Conservation (phyloP, 108 stramenopile species). For the Skeletonema menzelii region DNA sequence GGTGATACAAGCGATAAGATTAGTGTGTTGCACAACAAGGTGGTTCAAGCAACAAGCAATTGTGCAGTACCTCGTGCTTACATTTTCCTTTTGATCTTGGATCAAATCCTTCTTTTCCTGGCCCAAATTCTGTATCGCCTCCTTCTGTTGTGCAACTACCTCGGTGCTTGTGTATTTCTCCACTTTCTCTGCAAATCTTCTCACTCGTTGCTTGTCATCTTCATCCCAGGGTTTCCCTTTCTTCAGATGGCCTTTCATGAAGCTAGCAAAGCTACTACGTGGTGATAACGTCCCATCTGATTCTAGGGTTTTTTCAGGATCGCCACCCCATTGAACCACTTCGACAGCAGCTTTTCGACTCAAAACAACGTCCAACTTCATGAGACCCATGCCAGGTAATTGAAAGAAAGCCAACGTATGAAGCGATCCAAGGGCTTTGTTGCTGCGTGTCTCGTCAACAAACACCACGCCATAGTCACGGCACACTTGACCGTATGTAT, state of each 20-base stretch:
- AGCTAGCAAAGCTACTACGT: slow-evolving; percentile 21
- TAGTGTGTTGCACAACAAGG: not conserved
- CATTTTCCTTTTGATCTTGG: not conserved
- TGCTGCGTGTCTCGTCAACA: slow-evolving; percentile 12
- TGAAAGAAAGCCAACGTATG: slow-evolving; percentile 37
- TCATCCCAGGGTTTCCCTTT: slow-evolving; percentile 28
- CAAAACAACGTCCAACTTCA: slow-evolving; percentile 18
- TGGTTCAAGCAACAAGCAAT: not conserved
- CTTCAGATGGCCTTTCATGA: slow-evolving; percentile 12
- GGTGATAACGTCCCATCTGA: slow-evolving; percentile 26
- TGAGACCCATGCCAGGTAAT: slow-evolving; percentile 1
- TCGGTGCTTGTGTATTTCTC: slow-evolving; percentile 15
- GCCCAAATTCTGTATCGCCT: not conserved
- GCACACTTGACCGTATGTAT: slow-evolving; percentile 22
- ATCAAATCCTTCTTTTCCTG: slow-evolving; percentile 3
- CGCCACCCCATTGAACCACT: slow-evolving; percentile 31
- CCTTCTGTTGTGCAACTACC: not conserved
- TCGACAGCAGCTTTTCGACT: slow-evolving; percentile 25
- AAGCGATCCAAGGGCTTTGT: slow-evolving; percentile 1
- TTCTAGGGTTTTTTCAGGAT: slow-evolving; percentile 27
- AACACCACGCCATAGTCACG: slow-evolving; percentile 24
- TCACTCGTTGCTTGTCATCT: slow-evolving; percentile 6
- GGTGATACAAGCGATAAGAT: not conserved
- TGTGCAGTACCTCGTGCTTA: not conserved
- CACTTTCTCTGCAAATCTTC: slow-evolving; percentile 7